Percentiles rank a stretch among this genome's conserved stretches.
Evolutionary conservation across 78 protist species (phyloP).

Genomic region (Dictyostelium citrinum): DNA sequence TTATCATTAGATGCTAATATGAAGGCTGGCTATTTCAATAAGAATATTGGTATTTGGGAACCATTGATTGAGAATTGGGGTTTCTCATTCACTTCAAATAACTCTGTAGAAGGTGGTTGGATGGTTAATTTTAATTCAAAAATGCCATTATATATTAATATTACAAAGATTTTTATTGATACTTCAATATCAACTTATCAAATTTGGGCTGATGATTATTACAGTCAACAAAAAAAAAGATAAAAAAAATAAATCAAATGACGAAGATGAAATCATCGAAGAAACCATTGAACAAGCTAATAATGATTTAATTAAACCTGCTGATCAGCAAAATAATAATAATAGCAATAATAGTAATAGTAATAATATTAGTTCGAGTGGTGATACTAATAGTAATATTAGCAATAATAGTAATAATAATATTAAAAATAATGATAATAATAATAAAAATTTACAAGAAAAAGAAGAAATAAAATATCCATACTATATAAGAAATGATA

Average conservation of each 20-base stretch:
- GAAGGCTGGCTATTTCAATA: slow-evolving; percentile 56
- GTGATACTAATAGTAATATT: background rate
- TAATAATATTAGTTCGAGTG: slow-evolving; percentile 16
- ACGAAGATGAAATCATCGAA: background rate
- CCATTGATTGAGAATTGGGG: slow-evolving; percentile 78
- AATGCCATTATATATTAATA: slow-evolving; percentile 47
- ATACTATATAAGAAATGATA: slow-evolving; percentile 45
- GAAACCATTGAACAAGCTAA: background rate
- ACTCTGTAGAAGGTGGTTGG: slow-evolving; percentile 42
- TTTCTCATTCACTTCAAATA: slow-evolving; percentile 23
- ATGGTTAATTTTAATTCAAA: slow-evolving; percentile 16
- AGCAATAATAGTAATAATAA: background rate
- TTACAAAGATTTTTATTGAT: slow-evolving; percentile 71
- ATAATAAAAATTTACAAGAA: background rate
- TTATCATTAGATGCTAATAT: slow-evolving; percentile 4
- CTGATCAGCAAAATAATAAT: background rate
- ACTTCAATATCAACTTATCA: slow-evolving; percentile 74
- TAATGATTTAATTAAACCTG: background rate
- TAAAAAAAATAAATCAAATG: background rate
- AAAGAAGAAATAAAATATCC: background rate
- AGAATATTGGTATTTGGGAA: slow-evolving; percentile 75
- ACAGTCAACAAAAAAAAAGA: background rate
- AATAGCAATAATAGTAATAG: background rate
- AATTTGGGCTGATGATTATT: slow-evolving; percentile 57
- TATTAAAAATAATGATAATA: background rate